Evolutionary conservation across 176 grass and related monocot species (phyloP), one percentile per base, ranked within the genome.

Genomic region (Triticum turgidum): DNA sequence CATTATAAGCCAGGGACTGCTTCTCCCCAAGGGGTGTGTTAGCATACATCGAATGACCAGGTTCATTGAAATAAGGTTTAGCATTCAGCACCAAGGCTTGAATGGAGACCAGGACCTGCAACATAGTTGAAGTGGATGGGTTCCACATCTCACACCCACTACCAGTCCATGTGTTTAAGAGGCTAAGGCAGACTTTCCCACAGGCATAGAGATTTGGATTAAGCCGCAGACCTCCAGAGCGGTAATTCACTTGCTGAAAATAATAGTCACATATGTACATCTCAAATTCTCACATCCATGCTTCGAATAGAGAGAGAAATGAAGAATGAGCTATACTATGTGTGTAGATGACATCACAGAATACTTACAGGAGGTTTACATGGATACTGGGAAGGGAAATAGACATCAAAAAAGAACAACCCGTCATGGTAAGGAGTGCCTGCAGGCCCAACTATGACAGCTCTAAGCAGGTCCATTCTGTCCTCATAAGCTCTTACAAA

Each of bases 341-440:
- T 37, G 82, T 67, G 45, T 38, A 85, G 21, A 61, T 38, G 59
- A 21, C 62, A 91, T 69, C 22, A 82, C 61, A 18, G 21, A 77
- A 58, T 64, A 78, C 88, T 87, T 87, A 97, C 95, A 14, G 90
- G 95, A 64, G 92, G 95, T 73, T 81, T 74, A 71, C 12, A 77
- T 65, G 95, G 95, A 89, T 94, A 97, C 29, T 38, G 87, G n/a
- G 87, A 76, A 54, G 93, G 91, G 81, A 98, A 98, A 70, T 74
- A 77, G 2, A 98, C 80, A 89, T 95, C 89, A 75, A 98, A 95
- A 84, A 98, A 98, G 80, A 92, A 95, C 47, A 98, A 82, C 3
- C 91, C 91, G 2, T 98, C 91, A 75, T 95, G 93, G 86, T 95
- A 93, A 77, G 95, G 95, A 77, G 93, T 98, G 85, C 95, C 91